Evolutionary conservation across 768 basidiomycete species (phyloP), one percentile per base, ranked within the genome.

Genomic region (Chlorophyllum brunneum): DNA sequence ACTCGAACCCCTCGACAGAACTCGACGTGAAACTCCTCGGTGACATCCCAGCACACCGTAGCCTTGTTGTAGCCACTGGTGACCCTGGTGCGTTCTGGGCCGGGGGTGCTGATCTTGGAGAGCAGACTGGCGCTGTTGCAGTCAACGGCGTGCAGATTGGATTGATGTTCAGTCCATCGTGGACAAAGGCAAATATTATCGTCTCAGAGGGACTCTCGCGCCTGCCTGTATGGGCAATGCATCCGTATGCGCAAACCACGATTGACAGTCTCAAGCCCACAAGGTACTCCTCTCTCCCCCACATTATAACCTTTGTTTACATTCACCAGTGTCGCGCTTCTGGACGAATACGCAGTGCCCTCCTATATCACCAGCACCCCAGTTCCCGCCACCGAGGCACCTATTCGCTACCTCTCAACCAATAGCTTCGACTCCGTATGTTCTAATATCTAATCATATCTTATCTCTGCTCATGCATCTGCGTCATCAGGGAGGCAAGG

Each of bases 271-370:
- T 83, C 33, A 61, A 73, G 53, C 82, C 84, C 16, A 62, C 67
- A 4, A 75, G 67, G 83, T 83, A 56, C 5, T n/a, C n/a, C n/a
- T n/a, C n/a, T n/a, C n/a, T n/a, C n/a, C n/a, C n/a, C n/a, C n/a
- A n/a, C n/a, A n/a, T n/a, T n/a, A n/a, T n/a, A n/a, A n/a, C n/a
- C n/a, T n/a, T n/a, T n/a, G n/a, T n/a, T n/a, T n/a, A n/a, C n/a
- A n/a, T n/a, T n/a, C n/a, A n/a, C n/a, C n/a, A 83, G 82, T 15
- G 59, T 81, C 23, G 68, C 72, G 0, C 61, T 83, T 2, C 61
- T 85, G 18, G 84, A 84, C 59, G 66, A 70, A 4, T 85, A 86
- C 56, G 63, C 78, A 4, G 67, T 69, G 13, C 72, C 75, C 9
- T 65, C 69, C 4, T 85, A 84, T 56, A 71, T 79, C 15, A 71